Evolutionary conservation across 257 asterid species (phyloP), one percentile per base, ranked within the genome.

Genomic region (Haberlea rhodopensis): DNA sequence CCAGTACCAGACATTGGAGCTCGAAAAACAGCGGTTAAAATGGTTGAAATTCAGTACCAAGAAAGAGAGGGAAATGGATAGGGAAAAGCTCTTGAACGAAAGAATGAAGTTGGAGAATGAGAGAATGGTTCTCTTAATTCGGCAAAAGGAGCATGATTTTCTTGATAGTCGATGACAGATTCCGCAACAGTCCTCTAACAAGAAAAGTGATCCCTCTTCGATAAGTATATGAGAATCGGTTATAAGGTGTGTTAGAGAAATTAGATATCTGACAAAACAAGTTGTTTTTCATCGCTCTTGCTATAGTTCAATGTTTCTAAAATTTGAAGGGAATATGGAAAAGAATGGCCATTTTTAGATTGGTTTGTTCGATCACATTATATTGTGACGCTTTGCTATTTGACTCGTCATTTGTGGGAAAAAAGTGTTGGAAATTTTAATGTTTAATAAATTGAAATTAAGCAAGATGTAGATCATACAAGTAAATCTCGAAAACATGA

Each of bases 31-130:
- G 76, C 65, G 90, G 24, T 26, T 91, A 66, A 89, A 87, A 32
- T 91, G 98, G 96, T 43, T 77, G 60, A 91, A 80, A 69, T 89
- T n/a, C n/a, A n/a, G n/a, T n/a, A n/a, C n/a, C n/a, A n/a, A n/a
- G n/a, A n/a, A n/a, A n/a, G n/a, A n/a, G n/a, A n/a, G n/a, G n/a
- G n/a, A n/a, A n/a, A n/a, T n/a, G 94, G 94, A 89, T 70, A 83
- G 77, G 51, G 90, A 91, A 49, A 91, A 82, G 82, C 90, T 87
- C 2, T 23, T 51, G 16, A 89, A 85, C 10, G 94, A 89, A 53
- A 31, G 81, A 32, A 40, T 73, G 64, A 78, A 63, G 63, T 27
- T 89, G 72, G 96, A 87, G 88, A 89, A 87, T 60, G 94, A 87
- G 66, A 85, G 94, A 56, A 85, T 89, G 98, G 63, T 78, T 1